Base-by-base conservation (phyloP, 257 asterid genomes). In the Solanum paucissectum region DNA sequence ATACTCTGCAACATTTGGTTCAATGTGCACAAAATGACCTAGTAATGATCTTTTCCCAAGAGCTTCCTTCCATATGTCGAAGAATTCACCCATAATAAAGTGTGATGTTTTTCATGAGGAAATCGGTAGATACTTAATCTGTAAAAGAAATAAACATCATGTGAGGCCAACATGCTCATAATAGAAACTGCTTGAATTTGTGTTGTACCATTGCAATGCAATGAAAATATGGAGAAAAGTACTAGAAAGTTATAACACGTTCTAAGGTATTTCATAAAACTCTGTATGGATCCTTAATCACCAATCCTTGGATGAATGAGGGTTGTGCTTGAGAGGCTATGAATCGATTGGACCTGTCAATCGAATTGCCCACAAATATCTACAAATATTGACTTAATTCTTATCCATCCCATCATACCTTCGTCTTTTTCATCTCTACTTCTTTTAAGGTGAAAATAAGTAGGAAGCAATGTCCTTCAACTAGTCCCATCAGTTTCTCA, bases 101-200 rank as follows among this genome's bases (percentile, higher is more conserved):
- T 95, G 99, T 1, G 98, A 94, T 87, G 93, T 95, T 83, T 92
- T 93, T 98, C 98, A 94, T 20, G 98, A 95, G 74, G 98, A 97
- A 83, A 95, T 91, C 55, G 98, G 98, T 14, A 52, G 62, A 52
- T 52, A 52, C 62, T 18, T 4, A 20, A 52, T 52, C 4, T 52
- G 3, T 16, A 52, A 52, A 49, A 76, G 13, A 87, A 83, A 87
- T 11, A 58, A 66, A 32, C 85, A 76, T 37, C 21, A 18, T 38
- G 42, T 85, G 38, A 87, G 44, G 71, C 21, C 82, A 74, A 18
- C n/a, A 55, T 55, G 64, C 10, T 55, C 9, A 20, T 16, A 18
- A 55, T 18, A 7, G 64, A 18, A 55, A 18, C n/a, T 18, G 10
- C 23, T 18, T 55, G 20, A 55, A 55, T 55, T 55, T 55, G n/a